These are phyloP conservation scores for Boletellus sp. DNA, from an alignment of 768 basidiomycete genomes.

Conservation along the genomic window DNA sequence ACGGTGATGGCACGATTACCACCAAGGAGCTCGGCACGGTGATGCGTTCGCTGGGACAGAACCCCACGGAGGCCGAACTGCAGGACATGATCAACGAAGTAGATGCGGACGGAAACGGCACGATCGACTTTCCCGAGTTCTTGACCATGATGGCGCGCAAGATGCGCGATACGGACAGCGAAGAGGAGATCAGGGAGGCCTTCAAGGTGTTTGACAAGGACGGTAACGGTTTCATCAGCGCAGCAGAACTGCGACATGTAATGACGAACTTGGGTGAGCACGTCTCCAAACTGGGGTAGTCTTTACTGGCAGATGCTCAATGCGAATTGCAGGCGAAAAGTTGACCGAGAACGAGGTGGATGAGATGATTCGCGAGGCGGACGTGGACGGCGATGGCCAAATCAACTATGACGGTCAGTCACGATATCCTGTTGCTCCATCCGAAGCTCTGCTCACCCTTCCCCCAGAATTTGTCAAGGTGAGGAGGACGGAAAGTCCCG, in stretches of 20 bases:
- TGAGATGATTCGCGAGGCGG: conserved; percentile 97
- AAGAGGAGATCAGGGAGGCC: conserved; percentile 94
- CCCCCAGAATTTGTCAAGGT: conserved; percentile 74
- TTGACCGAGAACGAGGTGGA: conserved; percentile 83
- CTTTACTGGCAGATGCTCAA: conserved; percentile 1
- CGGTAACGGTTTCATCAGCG: conserved; percentile 85
- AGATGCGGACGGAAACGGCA: conserved; percentile 83
- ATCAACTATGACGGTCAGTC: conserved; percentile 78
- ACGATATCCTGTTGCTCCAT: neutral
- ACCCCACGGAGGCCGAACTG: conserved; percentile 87
- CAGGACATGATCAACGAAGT: conserved; percentile 97
- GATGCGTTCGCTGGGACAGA: conserved; percentile 91
- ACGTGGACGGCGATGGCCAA: conserved; percentile 92
- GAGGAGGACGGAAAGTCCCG: conserved; percentile 10
- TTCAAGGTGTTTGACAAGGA: conserved; percentile 98
- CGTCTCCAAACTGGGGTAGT: neutral
- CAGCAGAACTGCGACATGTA: conserved; percentile 83
- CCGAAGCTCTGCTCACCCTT: neutral
- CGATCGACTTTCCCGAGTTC: conserved; percentile 84
- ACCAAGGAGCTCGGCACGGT: conserved; percentile 88
- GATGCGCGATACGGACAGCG: conserved; percentile 88
- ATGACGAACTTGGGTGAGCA: conserved; percentile 83
- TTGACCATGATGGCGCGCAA: conserved; percentile 82
- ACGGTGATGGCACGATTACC: conserved; percentile 92
- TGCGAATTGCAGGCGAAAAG: conserved; percentile 63